These are phyloP conservation scores for Hygrocybe coccinea DNA, from an alignment of 768 basidiomycete genomes.

Conservation along the genomic window DNA sequence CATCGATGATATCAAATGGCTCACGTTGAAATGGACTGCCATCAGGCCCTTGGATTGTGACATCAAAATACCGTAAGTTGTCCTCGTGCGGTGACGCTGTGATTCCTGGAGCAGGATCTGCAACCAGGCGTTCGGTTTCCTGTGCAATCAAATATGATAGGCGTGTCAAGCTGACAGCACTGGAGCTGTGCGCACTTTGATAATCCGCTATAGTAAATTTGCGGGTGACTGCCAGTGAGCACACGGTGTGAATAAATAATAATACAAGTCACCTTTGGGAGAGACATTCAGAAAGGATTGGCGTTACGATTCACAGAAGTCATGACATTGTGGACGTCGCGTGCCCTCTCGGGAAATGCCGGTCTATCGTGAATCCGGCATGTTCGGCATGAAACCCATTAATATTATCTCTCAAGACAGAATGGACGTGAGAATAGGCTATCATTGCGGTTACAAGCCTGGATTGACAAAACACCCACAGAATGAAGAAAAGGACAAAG, in stretches of 20 bases:
- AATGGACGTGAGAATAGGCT: too few species aligned
- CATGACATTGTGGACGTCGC: neutral
- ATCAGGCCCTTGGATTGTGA: constrained; percentile 90
- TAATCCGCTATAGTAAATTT: constrained; percentile 41
- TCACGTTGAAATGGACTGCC: constrained; percentile 87
- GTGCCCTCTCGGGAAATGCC: neutral
- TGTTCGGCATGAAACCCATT: too few species aligned
- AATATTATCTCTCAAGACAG: too few species aligned
- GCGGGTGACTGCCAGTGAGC: constrained; percentile 8
- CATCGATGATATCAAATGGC: constrained; percentile 17
- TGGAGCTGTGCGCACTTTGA: constrained; percentile 31
- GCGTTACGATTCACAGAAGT: neutral
- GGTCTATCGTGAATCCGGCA: too few species aligned
- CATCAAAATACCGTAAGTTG: constrained; percentile 97
- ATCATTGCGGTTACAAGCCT: too few species aligned
- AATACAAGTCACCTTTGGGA: constrained; percentile 46
- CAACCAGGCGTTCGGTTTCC: constrained; percentile 96
- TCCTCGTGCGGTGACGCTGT: constrained; percentile 94
- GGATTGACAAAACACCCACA: too few species aligned
- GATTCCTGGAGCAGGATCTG: constrained; percentile 96
- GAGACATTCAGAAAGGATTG: constrained; percentile 32
- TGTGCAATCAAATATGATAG: constrained; percentile 25
- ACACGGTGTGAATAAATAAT: neutral
- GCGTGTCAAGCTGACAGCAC: neutral
- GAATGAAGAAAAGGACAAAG: too few species aligned